A percentile compares a stretch with the other conserved stretches of the same genome.
Evolutionary conservation across 1,284 basidiomycete genomes (phyloP).

Genomic region (Fomitopsis palustris): DNA sequence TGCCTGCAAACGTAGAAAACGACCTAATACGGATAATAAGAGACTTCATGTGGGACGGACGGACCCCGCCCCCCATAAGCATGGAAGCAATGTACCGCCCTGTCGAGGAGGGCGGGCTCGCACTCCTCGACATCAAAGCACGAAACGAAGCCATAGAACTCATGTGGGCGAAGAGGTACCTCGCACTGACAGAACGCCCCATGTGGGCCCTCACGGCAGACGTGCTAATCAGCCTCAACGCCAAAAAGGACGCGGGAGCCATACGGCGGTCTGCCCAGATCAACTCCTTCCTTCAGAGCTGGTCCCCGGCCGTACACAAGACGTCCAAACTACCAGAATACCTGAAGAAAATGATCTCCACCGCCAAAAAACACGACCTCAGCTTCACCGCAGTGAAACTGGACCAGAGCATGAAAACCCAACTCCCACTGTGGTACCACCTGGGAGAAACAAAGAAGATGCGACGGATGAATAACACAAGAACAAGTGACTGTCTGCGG

Average conservation of each 20-base stretch:
- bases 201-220: background rate
- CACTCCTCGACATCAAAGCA: background rate
- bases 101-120: background rate
- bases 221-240: background rate
- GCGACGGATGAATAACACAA: background rate
- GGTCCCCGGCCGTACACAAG: background rate
- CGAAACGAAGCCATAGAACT: background rate
- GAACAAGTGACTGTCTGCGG: background rate
- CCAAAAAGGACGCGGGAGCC: background rate
- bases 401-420: background rate
- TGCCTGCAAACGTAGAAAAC: conserved; percentile 14
- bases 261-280: background rate
- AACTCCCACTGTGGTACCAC: conserved; percentile 1
- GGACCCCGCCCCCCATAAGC: background rate
- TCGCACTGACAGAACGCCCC: background rate
- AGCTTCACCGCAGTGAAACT: background rate
- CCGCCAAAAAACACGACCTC: background rate
- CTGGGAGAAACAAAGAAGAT: background rate
- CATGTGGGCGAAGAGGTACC: background rate
- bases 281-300: background rate
- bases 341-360: background rate
- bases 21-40: background rate
- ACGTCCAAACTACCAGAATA: background rate
- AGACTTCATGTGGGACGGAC: background rate
- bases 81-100: background rate